phyloP scores from a whole-genome alignment of 179 eudicot species.

The Carnegiea gigantea region DNA sequence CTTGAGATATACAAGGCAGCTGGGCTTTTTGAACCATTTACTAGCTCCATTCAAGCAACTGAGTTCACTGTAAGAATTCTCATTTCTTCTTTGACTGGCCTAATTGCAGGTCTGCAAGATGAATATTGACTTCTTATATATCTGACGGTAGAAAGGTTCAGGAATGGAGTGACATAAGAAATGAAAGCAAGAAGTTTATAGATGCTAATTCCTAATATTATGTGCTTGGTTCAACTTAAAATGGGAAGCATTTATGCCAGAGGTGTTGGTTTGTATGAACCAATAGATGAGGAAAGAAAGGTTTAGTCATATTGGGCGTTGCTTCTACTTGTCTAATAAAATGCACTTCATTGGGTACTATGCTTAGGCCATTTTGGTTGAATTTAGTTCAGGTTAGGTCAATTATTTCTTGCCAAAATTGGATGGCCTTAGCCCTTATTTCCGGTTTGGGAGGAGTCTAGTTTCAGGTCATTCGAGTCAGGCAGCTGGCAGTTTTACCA shows the following conservation, averaged over 20 bases:
- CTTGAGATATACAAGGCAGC: slow-evolving; percentile 91
- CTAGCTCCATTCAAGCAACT: slow-evolving; percentile 81
- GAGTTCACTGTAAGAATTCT: slow-evolving; percentile 79
- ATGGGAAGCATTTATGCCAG: not conserved
- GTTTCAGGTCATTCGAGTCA: too few species aligned
- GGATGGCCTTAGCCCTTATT: too few species aligned
- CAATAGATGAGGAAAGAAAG: too few species aligned
- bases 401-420: too few species aligned
- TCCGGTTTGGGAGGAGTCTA: too few species aligned
- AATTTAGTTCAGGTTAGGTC: too few species aligned
- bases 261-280: too few species aligned
- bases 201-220: not conserved
- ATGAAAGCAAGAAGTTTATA: not conserved
- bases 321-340: too few species aligned
- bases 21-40: slow-evolving; percentile 69
- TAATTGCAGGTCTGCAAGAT: not conserved
- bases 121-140: not conserved
- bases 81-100: not conserved
- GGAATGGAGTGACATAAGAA: not conserved
- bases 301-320: too few species aligned
- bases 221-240: not conserved
- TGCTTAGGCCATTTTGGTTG: too few species aligned
- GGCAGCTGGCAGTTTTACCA: too few species aligned
- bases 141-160: not conserved
- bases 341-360: too few species aligned